Percentiles rank a stretch among this genome's conserved stretches.
These are phyloP conservation scores for Nicotiana benthamiana DNA, from an alignment of 257 asterid genomes.

Conservation along the genomic window DNA sequence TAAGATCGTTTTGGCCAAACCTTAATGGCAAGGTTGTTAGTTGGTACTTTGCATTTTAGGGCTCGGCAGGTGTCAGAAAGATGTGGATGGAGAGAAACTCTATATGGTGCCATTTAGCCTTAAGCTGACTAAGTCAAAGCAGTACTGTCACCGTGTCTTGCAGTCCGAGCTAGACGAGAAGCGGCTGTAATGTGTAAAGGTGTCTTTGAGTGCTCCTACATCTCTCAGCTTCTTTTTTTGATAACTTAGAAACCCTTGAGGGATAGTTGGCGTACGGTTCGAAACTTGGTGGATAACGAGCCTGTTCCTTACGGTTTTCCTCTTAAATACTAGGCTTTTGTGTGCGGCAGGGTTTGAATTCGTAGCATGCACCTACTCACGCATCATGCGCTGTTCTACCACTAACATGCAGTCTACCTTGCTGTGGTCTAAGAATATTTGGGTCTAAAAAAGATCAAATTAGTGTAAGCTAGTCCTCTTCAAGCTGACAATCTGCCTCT, in stretches of 20 bases:
- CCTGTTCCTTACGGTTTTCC: neutral
- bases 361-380: neutral
- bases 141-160: neutral
- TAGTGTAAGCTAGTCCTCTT: neutral
- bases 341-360: neutral
- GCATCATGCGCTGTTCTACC: neutral
- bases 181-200: neutral
- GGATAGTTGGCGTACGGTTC: neutral
- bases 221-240: neutral
- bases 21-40: neutral
- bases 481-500: neutral
- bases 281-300: neutral
- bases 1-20: neutral
- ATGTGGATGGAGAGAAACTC: constrained; percentile 1
- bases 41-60: neutral
- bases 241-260: neutral
- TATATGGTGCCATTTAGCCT: constrained; percentile 1
- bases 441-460: neutral
- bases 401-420: neutral
- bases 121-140: neutral
- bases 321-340: neutral
- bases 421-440: neutral
- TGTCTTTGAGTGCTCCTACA: neutral
- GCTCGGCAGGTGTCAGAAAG: neutral
- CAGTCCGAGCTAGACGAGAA: neutral